A percentile compares a stretch with the other conserved stretches of the same genome.
phyloP scores from a whole-genome alignment of 305 asterid genomes.

The Lippia alba region DNA sequence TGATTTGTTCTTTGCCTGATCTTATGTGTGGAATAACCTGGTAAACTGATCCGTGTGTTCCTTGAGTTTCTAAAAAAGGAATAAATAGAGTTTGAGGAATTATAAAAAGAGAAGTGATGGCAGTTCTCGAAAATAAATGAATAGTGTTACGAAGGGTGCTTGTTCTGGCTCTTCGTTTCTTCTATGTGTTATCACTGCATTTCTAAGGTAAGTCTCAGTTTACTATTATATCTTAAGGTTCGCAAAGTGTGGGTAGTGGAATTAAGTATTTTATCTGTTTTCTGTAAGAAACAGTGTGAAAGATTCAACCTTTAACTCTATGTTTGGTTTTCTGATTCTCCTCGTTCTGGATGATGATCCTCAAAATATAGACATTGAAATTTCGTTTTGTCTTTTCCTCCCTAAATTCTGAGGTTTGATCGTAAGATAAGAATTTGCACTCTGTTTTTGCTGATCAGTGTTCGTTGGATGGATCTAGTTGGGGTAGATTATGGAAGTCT shows the following conservation, averaged over 20 bases:
- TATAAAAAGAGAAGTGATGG: background rate
- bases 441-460: background rate
- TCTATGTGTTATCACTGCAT: background rate
- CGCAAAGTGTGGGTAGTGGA: too few species aligned
- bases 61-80: background rate
- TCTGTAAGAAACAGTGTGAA: background rate
- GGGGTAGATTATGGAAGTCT: slow-evolving; percentile 17
- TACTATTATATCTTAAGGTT: background rate
- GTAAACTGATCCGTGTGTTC: background rate
- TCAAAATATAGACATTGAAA: too few species aligned
- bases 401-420: background rate
- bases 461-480: slow-evolving; percentile 11
- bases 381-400: background rate
- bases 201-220: background rate
- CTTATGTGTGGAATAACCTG: background rate
- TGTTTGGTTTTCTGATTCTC: background rate
- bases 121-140: background rate
- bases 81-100: background rate
- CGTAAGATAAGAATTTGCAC: background rate
- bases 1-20: slow-evolving; percentile 8
- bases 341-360: background rate
- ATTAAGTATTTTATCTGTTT: background rate
- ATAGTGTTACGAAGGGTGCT: background rate
- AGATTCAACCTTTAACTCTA: background rate
- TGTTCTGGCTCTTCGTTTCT: background rate